Evolutionary conservation across 2,329 filamentous ascomycete species (phyloP).

Genomic region (Thelonectria rubi): DNA sequence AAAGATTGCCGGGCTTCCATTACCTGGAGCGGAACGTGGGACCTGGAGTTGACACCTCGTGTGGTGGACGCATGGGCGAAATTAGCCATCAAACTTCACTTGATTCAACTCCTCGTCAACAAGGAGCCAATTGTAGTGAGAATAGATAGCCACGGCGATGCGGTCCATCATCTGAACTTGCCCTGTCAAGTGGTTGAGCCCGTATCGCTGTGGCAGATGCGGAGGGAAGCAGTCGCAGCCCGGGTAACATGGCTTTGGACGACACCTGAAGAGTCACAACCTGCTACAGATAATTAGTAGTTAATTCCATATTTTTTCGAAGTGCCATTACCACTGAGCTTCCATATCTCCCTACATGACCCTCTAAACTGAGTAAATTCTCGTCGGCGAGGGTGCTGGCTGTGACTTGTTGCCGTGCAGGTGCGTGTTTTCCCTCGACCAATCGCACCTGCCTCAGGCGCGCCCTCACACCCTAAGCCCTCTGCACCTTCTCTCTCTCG

Average conservation of each 20-base stretch:
- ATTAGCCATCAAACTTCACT: constrained; percentile 18
- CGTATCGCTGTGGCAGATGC: constrained; percentile 47
- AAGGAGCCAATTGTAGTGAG: constrained; percentile 31
- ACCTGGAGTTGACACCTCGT: constrained; percentile 36
- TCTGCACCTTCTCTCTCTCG: background rate
- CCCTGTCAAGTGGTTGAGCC: constrained; percentile 46
- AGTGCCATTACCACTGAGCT: too few species aligned
- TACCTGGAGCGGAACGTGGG: constrained; percentile 48
- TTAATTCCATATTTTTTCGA: too few species aligned
- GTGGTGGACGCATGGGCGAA: constrained; percentile 36
- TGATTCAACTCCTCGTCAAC: constrained; percentile 34
- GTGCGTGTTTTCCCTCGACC: background rate
- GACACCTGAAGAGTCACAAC: too few species aligned
- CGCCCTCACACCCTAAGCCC: background rate
- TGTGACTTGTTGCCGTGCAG: background rate
- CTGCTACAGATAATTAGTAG: too few species aligned
- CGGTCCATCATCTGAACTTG: constrained; percentile 43
- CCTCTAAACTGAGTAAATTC: too few species aligned
- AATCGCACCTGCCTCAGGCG: background rate
- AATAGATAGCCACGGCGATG: constrained; percentile 44
- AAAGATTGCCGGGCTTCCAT: constrained; percentile 36
- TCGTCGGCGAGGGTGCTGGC: too few species aligned
- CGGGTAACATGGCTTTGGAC: too few species aligned
- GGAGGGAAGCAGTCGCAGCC: constrained; percentile 35
- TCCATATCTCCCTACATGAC: too few species aligned